phyloP scores from a whole-genome alignment of 768 basidiomycete genomes.

The Sarcodon sp. region DNA sequence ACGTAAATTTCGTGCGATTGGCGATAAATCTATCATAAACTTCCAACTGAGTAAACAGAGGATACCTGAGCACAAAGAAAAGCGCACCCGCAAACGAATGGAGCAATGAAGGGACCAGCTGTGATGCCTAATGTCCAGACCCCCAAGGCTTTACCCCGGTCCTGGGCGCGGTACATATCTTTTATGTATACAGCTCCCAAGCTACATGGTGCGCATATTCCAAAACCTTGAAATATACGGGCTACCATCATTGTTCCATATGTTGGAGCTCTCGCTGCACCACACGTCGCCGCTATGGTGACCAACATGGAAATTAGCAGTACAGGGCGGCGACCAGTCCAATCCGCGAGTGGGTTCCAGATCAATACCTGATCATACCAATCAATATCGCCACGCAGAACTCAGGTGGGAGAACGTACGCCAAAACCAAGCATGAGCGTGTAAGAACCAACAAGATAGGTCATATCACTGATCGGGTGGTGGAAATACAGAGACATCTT shows the following conservation, averaged over 20 bases:
- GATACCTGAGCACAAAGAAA: neutral
- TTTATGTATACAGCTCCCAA: neutral
- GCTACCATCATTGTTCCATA: neutral
- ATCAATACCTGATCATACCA: neutral
- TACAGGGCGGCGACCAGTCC: neutral
- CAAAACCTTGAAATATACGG: neutral
- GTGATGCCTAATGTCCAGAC: neutral
- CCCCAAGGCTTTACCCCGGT: neutral
- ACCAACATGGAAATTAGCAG: neutral
- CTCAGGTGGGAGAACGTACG: neutral
- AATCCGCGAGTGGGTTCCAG: neutral
- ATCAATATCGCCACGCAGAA: too few species aligned
- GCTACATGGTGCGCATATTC: neutral
- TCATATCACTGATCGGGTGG: neutral
- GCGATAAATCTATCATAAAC: neutral
- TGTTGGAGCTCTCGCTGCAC: neutral
- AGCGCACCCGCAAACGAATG: neutral
- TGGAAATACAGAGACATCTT: neutral
- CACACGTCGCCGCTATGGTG: neutral
- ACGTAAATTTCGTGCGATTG: neutral
- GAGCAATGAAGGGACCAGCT: neutral
- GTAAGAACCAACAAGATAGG: neutral
- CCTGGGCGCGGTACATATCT: neutral
- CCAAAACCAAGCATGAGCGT: neutral
- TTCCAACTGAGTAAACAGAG: neutral